phyloP scores from a whole-genome alignment of 2,329 filamentous ascomycete genomes.

The Colletotrichum caudatum region DNA sequence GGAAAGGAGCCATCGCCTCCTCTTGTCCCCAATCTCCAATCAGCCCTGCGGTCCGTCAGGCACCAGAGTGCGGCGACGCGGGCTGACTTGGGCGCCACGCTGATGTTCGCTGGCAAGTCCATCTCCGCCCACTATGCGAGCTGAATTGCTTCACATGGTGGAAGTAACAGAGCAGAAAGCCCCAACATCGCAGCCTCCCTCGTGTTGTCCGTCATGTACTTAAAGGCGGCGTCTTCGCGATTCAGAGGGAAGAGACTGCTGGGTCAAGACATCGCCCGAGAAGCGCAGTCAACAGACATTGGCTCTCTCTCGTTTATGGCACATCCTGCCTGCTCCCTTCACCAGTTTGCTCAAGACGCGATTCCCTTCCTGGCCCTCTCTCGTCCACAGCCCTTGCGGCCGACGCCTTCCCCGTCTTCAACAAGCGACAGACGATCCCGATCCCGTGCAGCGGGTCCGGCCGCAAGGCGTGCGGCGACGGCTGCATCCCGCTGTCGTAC shows the following conservation, averaged over 20 bases:
- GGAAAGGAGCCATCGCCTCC: not conserved
- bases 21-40: not conserved
- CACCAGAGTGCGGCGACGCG: not conserved
- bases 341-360: conserved; percentile 45
- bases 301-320: not conserved
- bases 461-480: conserved; percentile 47
- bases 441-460: conserved; percentile 45
- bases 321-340: not conserved
- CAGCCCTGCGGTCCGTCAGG: conserved; percentile 3
- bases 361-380: conserved; percentile 45
- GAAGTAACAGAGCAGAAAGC: not conserved
- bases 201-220: not conserved
- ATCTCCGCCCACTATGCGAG: conserved; percentile 13
- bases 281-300: not conserved
- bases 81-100: conserved; percentile 25
- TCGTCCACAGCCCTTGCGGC: conserved; percentile 43
- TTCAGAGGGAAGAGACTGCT: not conserved
- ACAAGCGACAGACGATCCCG: conserved; percentile 43
- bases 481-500: conserved; percentile 47
- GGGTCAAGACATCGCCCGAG: not conserved
- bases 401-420: conserved; percentile 36
- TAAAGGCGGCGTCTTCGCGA: not conserved
- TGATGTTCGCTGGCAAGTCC: conserved; percentile 1
- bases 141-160: not conserved
- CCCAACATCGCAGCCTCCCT: conserved; percentile 9